Base-by-base conservation (phyloP, 805 yeast genomes). In the Suhomyces tanzawaensis region DNA sequence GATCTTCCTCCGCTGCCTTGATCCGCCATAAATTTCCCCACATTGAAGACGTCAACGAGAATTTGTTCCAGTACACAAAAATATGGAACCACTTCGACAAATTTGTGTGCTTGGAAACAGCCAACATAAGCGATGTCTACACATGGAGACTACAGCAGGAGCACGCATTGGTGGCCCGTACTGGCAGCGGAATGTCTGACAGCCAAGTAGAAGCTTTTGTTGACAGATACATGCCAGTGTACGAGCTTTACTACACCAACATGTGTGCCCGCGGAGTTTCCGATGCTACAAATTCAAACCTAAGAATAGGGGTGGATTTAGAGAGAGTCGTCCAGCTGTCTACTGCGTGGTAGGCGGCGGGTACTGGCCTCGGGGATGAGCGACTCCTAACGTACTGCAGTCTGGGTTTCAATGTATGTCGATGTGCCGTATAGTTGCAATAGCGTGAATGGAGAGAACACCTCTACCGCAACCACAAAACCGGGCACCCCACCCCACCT, bases 211-310 rank as follows among this genome's bases (percentile, higher is more conserved):
- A 48, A 7, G 46, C 46, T 14, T 93, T 93, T 66, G 82, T 91
- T 8, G 78, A 82, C 42, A 73, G 95, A 43, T 91, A 91, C 59
- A 83, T 85, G 88, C 95, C 95, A 1, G 76, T 83, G 25, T 91
- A 91, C 51, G 74, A 77, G 44, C 52, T 90, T 15, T 93, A 85
- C 57, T 82, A 77, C 51, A 62, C 63, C 9, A 56, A 64, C 1
- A 60, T 81, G 55, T 62, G 69, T 43, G 42, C 7, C 12, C 21
- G 11, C 3, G 56, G 55, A 4, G 39, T 42, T 3, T 40, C 36
- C 32, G 12, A 18, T 13, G 26, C 32, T 1, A 27, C 35, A n/a
- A 42, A 41, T 18, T 19, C 32, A 16, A 55, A 49, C 34, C 39
- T 53, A 30, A 36, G 40, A 27, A 44, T 55, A 13, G 32, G 18